Base-by-base conservation (phyloP, 768 basidiomycete species). In the Leccinum incarnatum region DNA sequence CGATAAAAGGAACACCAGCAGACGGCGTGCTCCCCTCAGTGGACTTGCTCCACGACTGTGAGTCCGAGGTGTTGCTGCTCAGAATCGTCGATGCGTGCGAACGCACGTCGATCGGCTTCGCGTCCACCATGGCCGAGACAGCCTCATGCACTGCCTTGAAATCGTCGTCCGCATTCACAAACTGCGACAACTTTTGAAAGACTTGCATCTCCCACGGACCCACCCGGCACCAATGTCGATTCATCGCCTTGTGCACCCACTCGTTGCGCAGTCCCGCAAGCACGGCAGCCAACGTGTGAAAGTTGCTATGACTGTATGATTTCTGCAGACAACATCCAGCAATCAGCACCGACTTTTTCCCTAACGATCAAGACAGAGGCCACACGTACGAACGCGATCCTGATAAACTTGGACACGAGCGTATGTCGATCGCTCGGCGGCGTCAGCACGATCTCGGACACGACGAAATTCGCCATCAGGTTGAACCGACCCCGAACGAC, bases 401-500 rank as follows among this genome's bases (percentile, higher is more conserved):
- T 85, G 60, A n/a, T n/a, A n/a, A n/a, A n/a, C n/a, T n/a, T n/a
- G n/a, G n/a, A n/a, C 51, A 91, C 82, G 19, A 97, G 74, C 50
- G 79, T 61, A 36, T 79, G 80, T 19, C 94, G 81, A 54, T 91
- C 85, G 54, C 72, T 72, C 5, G 86, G 86, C 9, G 81, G 80
- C 1, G 67, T 88, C 15, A 40, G 17, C 23, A 93, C 81, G 53
- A 96, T 82, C 75, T 97, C 95, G 3, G 90, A 86, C 21, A 83
- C 77, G 6, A 88, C 83, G 65, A 94, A 97, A 65, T 88, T 87
- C 2, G 87, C 85, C 74, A 93, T 84, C 48, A 95, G 74, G 67
- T 94, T 93, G 75, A 94, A 95, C 23, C 93, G 82, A 12, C 87
- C 88, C 45, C 92, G 83, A 29, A 93, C 81, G 40, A 84, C 87